Base-by-base conservation (phyloP, 441 rosid species). In the Pelargonium australe region DNA sequence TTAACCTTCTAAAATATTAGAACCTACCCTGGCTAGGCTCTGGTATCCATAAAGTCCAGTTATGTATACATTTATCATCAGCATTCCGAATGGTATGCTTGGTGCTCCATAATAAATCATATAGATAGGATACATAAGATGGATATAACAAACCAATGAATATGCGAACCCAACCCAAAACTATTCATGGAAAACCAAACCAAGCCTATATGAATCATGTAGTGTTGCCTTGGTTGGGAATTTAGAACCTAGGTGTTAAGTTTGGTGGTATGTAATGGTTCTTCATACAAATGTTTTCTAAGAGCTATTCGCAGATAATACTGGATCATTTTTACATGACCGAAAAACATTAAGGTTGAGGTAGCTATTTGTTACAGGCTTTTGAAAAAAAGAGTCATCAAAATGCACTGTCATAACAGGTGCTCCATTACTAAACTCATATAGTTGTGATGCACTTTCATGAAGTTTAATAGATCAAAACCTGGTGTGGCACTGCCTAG, bases 1-100 rank as follows among this genome's bases (percentile, higher is more conserved):
- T 72, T 12, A 13, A 63, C 63, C n/a, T 63, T 20, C 53, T 63
- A 40, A 47, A 19, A 41, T 7, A 47, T 55, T 63, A 43, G 34
- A 63, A 53, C 43, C 6, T 45, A 5, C 20, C 62, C 55, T 20
- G 67, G 31, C 55, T 69, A 34, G 14, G n/a, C 63, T 19, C 7
- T 14, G 47, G 40, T 65, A 19, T 63, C 28, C 14, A 17, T 23
- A 57, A 19, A 31, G 63, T 57, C 41, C 5, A 57, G 9, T 57
- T 17, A 19, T 57, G 31, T 57, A 20, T 57, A 19, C 16, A 57
- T 51, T 43, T 13, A n/a, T 55, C 12, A 34, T 55, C 55, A 67
- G 40, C 62, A 44, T 17, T 47, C 40, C 7, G 23, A 51, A 40
- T 10, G 23, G 49, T 17, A 7, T 57, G 4, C 16, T 57, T 57